Evolutionary conservation across 2,329 filamentous ascomycete species (phyloP).

Genomic region (Colletotrichum musae): DNA sequence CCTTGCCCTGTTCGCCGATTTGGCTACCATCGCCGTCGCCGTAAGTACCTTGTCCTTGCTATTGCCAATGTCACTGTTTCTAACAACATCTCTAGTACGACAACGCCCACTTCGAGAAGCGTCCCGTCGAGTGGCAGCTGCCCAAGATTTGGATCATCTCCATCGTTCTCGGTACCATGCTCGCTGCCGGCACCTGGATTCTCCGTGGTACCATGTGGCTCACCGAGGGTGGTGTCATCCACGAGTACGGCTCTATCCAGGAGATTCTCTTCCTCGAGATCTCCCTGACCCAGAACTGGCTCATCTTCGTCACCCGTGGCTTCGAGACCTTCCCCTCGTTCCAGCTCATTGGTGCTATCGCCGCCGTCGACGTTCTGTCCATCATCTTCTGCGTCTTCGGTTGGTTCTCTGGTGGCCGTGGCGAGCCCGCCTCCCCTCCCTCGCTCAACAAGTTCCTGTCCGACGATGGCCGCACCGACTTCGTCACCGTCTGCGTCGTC

Average conservation of each 20-base stretch:
- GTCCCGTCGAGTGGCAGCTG: conserved; percentile 85
- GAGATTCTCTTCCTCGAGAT: conserved; percentile 83
- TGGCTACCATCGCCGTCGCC: conserved; percentile 83
- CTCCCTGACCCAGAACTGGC: conserved; percentile 82
- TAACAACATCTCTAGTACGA: conserved; percentile 65
- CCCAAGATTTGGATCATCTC: conserved; percentile 87
- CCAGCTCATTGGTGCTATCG: conserved; percentile 80
- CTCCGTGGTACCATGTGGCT: conserved; percentile 80
- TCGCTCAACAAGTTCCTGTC: conserved; percentile 52
- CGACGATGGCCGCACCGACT: conserved; percentile 59
- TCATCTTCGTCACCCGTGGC: conserved; percentile 83
- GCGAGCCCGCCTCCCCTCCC: conserved; percentile 50
- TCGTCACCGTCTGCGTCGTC: conserved; percentile 75
- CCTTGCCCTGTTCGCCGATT: conserved; percentile 83
- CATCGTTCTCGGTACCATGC: conserved; percentile 76
- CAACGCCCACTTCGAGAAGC: conserved; percentile 81
- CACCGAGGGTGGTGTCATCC: conserved; percentile 78
- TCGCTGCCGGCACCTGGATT: conserved; percentile 81
- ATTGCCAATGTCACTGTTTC: rapidly evolving
- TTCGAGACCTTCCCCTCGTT: conserved; percentile 81
- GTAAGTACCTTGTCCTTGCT: conserved; percentile 16
- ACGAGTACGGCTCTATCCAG: conserved; percentile 82
- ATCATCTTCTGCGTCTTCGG: conserved; percentile 84
- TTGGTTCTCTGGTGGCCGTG: conserved; percentile 73
- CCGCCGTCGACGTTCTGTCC: conserved; percentile 78